These are phyloP conservation scores for Petunia axillaris DNA, from an alignment of 257 asterid genomes.

Conservation along the genomic window DNA sequence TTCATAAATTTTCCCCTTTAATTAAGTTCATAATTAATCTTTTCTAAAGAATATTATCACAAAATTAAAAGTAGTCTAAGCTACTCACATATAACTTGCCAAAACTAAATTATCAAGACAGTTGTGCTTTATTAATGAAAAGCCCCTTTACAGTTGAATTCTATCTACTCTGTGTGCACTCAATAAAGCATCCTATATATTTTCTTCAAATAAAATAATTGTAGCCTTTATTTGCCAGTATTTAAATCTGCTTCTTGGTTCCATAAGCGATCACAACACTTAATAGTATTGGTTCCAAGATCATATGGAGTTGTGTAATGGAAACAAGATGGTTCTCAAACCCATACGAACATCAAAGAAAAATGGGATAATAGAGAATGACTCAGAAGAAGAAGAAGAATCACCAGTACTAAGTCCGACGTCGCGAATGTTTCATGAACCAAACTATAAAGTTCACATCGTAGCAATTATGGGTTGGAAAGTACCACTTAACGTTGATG, in stretches of 20 bases:
- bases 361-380: background rate
- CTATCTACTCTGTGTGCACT: background rate
- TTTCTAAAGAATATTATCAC: too few relatives aligned
- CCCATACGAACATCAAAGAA: background rate
- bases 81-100: too few relatives aligned
- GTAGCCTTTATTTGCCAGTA: background rate
- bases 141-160: background rate
- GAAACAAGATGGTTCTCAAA: background rate
- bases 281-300: background rate
- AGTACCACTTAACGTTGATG: background rate
- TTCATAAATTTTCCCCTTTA: too few relatives aligned
- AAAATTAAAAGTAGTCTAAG: too few relatives aligned
- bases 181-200: background rate
- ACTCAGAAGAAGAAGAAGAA: background rate
- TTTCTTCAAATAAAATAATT: background rate
- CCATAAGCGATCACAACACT: background rate
- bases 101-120: background rate
- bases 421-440: slow-evolving; percentile 18
- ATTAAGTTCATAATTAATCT: too few relatives aligned
- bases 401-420: background rate
- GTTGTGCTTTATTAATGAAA: background rate
- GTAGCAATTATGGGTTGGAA: slow-evolving; percentile 20
- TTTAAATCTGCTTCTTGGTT: background rate
- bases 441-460: background rate
- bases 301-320: background rate